phyloP scores from a whole-genome alignment of 345 rosid genomes.

The Melastoma malabathricum region DNA sequence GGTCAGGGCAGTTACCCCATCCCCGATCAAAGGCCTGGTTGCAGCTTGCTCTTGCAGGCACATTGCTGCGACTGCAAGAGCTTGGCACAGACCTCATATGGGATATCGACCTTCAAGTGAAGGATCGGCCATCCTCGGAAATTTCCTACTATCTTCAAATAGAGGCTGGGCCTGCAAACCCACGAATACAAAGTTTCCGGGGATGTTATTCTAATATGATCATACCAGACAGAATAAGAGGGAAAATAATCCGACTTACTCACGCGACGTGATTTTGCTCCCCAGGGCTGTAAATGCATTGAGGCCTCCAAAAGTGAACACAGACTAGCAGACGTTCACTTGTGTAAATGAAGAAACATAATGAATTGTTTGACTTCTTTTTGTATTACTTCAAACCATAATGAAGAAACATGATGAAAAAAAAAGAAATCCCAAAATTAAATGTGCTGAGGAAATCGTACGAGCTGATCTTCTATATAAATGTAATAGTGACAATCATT shows the following conservation, averaged over 20 bases:
- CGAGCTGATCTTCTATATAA: too few species aligned
- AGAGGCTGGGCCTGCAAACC: slow-evolving; percentile 73
- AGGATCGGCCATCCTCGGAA: slow-evolving; percentile 95
- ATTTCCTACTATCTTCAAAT: slow-evolving; percentile 90
- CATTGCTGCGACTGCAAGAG: slow-evolving; percentile 97
- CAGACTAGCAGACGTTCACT: too few species aligned
- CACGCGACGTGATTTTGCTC: slow-evolving; percentile 97
- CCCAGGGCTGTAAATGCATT: slow-evolving; percentile 20
- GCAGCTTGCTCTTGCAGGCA: slow-evolving; percentile 97
- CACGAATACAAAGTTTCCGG: not conserved
- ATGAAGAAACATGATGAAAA: too few species aligned
- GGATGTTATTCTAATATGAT: too few species aligned
- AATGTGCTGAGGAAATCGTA: too few species aligned
- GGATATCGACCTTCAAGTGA: slow-evolving; percentile 81
- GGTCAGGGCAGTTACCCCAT: slow-evolving; percentile 89
- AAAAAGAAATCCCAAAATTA: too few species aligned
- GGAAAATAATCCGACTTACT: slow-evolving; percentile 29
- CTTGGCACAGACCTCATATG: slow-evolving; percentile 91
- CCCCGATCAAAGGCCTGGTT: slow-evolving; percentile 88
- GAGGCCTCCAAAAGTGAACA: too few species aligned
- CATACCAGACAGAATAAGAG: slow-evolving; percentile 4
- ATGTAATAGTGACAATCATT: too few species aligned
- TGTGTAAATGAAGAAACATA: too few species aligned
- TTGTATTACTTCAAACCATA: too few species aligned
- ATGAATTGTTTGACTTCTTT: too few species aligned